Evolutionary conservation across 768 basidiomycete genomes (phyloP).

Genomic region (Grammothele lineata): DNA sequence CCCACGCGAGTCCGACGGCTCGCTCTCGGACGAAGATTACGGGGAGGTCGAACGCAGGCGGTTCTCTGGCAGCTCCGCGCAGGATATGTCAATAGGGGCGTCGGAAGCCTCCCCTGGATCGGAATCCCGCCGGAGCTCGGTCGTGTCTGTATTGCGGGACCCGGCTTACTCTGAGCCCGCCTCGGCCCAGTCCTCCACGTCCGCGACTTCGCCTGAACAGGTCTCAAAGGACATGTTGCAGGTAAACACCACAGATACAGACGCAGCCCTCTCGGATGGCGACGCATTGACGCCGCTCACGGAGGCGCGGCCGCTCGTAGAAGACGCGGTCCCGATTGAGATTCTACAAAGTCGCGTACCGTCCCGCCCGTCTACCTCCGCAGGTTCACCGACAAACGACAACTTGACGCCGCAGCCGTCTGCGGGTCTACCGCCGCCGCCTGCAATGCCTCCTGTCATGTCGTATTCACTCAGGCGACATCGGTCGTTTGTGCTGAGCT

Average conservation of each 20-base stretch:
- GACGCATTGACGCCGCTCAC: conserved; percentile 13
- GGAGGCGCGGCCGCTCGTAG: conserved; percentile 47
- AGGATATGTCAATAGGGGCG: conserved; percentile 2
- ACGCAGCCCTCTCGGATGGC: conserved; percentile 17
- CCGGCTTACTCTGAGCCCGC: neutral
- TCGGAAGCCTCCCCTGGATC: conserved; percentile 10
- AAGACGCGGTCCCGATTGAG: conserved; percentile 64
- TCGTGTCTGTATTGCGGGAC: conserved; percentile 7
- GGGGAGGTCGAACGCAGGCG: conserved; percentile 19
- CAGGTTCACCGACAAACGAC: conserved; percentile 24
- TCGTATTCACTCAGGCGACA: conserved; percentile 36
- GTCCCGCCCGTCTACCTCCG: conserved; percentile 31
- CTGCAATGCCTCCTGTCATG: conserved; percentile 3
- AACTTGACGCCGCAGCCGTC: conserved; percentile 5
- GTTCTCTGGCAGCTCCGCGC: conserved; percentile 8
- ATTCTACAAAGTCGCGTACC: conserved; percentile 59
- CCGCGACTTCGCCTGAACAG: conserved; percentile 13
- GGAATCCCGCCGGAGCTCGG: conserved; percentile 7
- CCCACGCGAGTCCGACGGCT: conserved; percentile 21
- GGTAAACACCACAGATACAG: conserved; percentile 21
- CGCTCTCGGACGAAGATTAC: conserved; percentile 35
- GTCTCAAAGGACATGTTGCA: conserved; percentile 14
- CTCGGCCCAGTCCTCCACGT: neutral
- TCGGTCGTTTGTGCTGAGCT: conserved; percentile 68
- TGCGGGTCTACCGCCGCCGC: conserved; percentile 4